Evolutionary conservation across 345 rosid genomes (phyloP), one percentile per base, ranked within the genome.

Genomic region (Euclidium syriacum): DNA sequence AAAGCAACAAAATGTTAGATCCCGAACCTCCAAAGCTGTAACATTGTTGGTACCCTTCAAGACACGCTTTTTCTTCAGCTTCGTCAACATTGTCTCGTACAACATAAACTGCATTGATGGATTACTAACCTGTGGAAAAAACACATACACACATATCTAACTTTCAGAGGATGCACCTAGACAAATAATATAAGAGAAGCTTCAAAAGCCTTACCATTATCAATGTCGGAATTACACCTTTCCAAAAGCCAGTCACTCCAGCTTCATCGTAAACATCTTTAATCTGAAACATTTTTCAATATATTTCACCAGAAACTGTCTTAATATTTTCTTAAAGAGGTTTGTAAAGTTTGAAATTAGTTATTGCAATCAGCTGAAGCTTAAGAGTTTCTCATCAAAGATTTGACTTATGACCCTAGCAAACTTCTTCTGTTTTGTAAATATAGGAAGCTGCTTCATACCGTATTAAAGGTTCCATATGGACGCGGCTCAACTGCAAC

Each of bases 51-150:
- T 82, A 64, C 82, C 73, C 71, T 81, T 83, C 64, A 72, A 70
- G 8, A 78, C 68, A 22, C 80, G 85, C 12, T 75, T 78, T 75
- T 76, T 82, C 79, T 86, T 90, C 68, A 88, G 68, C 70, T 87
- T 87, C 74, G 86, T 83, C 77, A 90, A 67, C 95, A 90, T 84
- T 32, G 91, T 90, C 77, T 94, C 97, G 15, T 94, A 94, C 64
- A 94, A 72, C 99, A 90, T 94, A 68, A 94, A 94, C 74, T 94
- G 99, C 44, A 94, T 81, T 8, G 99, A 83, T 26, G 97, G 99
- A 81, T 94, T 94, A 80, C 99, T 87, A 5, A 94, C 99, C 99
- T 94, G 74, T 22, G 29, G 42, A 14, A 3, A 12, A 66, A 16
- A 64, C n/a, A n/a, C n/a, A n/a, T n/a, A 62, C 9, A 62, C 9